Conservation (phyloP, 2,329 filamentous ascomycete genomes). For the Rhexocercosporidium sp. region DNA sequence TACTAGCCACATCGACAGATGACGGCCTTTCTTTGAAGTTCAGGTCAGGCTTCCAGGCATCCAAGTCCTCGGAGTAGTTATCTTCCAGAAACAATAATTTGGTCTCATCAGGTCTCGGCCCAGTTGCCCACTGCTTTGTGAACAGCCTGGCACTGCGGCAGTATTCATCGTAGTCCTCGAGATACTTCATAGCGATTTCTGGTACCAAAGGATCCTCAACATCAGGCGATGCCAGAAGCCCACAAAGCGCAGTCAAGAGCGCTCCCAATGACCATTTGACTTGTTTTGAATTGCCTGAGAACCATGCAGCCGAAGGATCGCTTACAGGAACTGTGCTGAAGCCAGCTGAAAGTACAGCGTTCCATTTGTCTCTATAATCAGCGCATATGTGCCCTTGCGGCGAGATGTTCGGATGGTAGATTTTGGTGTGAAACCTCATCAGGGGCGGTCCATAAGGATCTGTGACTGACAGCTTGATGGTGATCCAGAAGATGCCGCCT, state of each 20-base stretch:
- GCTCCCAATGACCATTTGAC: conserved; percentile 24
- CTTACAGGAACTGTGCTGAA: neutral
- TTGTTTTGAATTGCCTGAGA: neutral
- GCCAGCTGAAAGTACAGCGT: conserved; percentile 12
- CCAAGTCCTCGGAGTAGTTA: neutral
- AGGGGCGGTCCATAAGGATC: conserved; percentile 15
- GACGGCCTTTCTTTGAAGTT: neutral
- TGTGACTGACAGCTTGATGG: conserved; percentile 20
- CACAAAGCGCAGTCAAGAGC: conserved; percentile 31
- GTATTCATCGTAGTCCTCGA: conserved; percentile 28
- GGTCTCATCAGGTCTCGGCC: neutral
- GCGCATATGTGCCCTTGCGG: conserved; percentile 27
- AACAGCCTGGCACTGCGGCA: conserved; percentile 23
- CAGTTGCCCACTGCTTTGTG: conserved; percentile 6
- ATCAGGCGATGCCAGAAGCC: conserved; percentile 30
- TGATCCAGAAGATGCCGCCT: conserved; percentile 35
- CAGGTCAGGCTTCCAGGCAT: neutral
- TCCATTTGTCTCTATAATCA: conserved; percentile 32
- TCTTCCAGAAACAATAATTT: neutral
- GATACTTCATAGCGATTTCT: conserved; percentile 33
- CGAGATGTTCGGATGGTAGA: conserved; percentile 37
- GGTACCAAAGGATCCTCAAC: conserved; percentile 33
- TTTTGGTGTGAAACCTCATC: conserved; percentile 32
- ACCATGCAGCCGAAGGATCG: conserved; percentile 19
- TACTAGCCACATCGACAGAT: neutral